Evolutionary conservation across 2,329 filamentous ascomycete genomes (phyloP).

Genomic region (Neonectria ditissima): DNA sequence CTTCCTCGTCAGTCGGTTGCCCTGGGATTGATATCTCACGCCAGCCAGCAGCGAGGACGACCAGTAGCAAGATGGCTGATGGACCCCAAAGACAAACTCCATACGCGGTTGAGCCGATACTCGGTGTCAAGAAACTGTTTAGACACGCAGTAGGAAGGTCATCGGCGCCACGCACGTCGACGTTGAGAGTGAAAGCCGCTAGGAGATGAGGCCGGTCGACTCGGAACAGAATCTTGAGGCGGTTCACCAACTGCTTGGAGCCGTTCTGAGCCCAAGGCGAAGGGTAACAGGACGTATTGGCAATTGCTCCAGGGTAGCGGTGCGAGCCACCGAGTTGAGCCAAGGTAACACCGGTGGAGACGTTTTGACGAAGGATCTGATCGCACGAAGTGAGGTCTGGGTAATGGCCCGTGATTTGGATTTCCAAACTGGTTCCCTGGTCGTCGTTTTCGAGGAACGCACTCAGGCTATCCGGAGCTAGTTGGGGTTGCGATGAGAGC

Average conservation of each 20-base stretch:
- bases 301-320: slow-evolving; percentile 30
- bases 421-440: slow-evolving; percentile 22
- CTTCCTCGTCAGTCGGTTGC: slow-evolving; percentile 24
- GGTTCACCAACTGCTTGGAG: slow-evolving; percentile 4
- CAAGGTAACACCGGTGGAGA: slow-evolving; percentile 30
- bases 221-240: slow-evolving; percentile 9
- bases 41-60: slow-evolving; percentile 33
- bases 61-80: slow-evolving; percentile 20
- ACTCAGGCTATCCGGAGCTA: slow-evolving; percentile 7
- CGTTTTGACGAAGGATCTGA: slow-evolving; percentile 15
- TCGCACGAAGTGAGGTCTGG: slow-evolving; percentile 17
- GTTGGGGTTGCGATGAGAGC: slow-evolving; percentile 19
- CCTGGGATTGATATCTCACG: slow-evolving; percentile 32
- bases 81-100: slow-evolving; percentile 32
- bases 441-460: slow-evolving; percentile 19
- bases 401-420: neutral
- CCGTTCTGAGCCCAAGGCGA: neutral
- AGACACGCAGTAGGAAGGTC: slow-evolving; percentile 32
- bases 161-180: slow-evolving; percentile 33
- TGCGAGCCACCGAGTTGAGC: slow-evolving; percentile 31
- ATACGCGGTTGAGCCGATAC: slow-evolving; percentile 25
- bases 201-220: slow-evolving; percentile 47
- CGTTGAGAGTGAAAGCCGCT: slow-evolving; percentile 33
- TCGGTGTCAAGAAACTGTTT: slow-evolving; percentile 32
- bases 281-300: slow-evolving; percentile 33